These are phyloP conservation scores for Macrolepiota albuminosa DNA, from an alignment of 768 basidiomycete genomes.

Conservation along the genomic window DNA sequence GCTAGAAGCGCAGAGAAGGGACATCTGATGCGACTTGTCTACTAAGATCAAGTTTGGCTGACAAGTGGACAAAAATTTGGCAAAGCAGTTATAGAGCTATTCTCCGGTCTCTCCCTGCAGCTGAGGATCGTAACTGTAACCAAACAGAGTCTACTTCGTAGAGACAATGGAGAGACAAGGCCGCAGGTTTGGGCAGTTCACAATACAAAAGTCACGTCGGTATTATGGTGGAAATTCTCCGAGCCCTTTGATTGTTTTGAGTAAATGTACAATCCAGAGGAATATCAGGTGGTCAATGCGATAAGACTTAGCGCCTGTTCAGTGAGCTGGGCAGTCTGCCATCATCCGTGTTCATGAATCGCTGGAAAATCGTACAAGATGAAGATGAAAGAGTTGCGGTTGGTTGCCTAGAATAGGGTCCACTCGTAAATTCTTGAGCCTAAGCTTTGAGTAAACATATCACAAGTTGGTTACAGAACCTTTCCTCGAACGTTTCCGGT, in stretches of 20 bases:
- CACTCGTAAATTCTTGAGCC: not conserved
- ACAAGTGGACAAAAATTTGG: not conserved
- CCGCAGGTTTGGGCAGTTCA: not conserved
- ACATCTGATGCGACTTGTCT: not conserved
- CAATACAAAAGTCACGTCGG: not conserved
- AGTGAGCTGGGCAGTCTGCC: not conserved
- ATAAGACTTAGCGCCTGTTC: not conserved
- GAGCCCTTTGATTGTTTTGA: not conserved
- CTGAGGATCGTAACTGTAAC: not conserved
- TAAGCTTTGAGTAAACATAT: not conserved
- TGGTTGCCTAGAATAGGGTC: not conserved
- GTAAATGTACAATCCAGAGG: not conserved
- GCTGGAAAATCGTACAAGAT: not conserved
- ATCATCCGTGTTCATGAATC: not conserved
- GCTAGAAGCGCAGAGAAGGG: not conserved
- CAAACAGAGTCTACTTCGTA: not conserved
- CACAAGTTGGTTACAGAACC: too few relatives aligned
- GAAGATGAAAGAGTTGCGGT: not conserved
- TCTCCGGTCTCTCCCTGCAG: not conserved
- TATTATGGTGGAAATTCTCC: slow-evolving; percentile 1
- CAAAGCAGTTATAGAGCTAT: not conserved
- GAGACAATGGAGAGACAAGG: not conserved
- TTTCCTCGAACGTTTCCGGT: not conserved
- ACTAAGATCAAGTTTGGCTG: not conserved
- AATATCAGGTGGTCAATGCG: not conserved